Base-by-base conservation (phyloP, 108 stramenopile genomes). In the Cylindrotheca fusiformis region DNA sequence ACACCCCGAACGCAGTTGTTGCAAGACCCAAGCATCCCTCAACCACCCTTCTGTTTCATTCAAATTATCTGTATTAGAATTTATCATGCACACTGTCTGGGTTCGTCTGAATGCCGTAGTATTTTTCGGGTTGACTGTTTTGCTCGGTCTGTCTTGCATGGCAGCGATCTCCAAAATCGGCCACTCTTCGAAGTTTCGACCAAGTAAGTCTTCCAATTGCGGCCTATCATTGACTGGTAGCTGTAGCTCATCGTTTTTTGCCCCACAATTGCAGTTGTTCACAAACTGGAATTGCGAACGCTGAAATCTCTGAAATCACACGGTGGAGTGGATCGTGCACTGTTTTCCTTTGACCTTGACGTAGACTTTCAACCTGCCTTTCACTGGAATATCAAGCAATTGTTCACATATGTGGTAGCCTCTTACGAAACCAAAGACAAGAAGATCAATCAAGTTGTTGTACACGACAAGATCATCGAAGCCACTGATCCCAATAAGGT, bases 301-400 rank as follows among this genome's bases (percentile, higher is more conserved):
- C 67, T 96, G 74, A 72, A 84, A 29, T 86, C 84, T 1, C 64
- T 97, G 23, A 96, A 96, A 62, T 83, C 84, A 41, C 94, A 95
- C 68, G 94, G 94, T 4, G 95, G 94, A 2, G 88, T 91, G 29
- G 97, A 98, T 67, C 88, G 96, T 22, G 96, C 96, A 4, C 71
- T 99, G 17, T 65, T 99, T 14, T 82, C 76, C 33, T 95, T 99
- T 71, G 96, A 99, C 71, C 56, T 99, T 27, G 74, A 95, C 50
- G 97, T 91, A 32, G 98, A 99, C 59, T 79, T 99, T 74, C 65
- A 65, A 45, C 97, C 97, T 0, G 97, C 97, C 23, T 99, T 97
- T 76, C 96, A 99, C 72, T 99, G 98, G 98, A 99, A 99, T 63
- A 83, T 97, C 33, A 97, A 99, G 72, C 93, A 97, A 75, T 58